phyloP scores from a whole-genome alignment of 768 basidiomycete genomes.

The Paxillus rubicundulus region DNA sequence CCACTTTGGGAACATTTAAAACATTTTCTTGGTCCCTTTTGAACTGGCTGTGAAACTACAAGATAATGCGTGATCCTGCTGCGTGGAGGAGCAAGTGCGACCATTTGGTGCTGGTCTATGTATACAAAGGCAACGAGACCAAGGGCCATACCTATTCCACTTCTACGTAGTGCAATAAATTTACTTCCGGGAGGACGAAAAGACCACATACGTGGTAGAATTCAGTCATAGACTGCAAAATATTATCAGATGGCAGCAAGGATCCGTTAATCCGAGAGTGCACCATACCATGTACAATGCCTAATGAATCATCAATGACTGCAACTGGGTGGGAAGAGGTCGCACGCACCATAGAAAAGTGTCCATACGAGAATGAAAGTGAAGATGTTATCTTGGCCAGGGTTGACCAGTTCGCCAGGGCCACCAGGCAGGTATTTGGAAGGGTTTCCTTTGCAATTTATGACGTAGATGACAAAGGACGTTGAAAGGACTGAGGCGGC shows the following conservation, averaged over 20 bases:
- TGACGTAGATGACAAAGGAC: conserved; percentile 56
- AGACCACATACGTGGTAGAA: neutral
- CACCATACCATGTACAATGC: conserved; percentile 48
- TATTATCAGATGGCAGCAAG: conserved; percentile 12
- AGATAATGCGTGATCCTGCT: conserved; percentile 6
- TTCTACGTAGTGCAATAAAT: conserved; percentile 6
- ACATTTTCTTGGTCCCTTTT: neutral
- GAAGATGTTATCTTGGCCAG: conserved; percentile 88
- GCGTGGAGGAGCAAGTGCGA: neutral
- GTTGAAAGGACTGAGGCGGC: conserved; percentile 63
- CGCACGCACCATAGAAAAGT: conserved; percentile 76
- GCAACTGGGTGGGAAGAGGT: neutral
- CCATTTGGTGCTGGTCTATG: neutral
- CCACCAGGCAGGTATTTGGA: conserved; percentile 63
- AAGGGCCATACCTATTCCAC: conserved; percentile 6
- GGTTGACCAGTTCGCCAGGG: conserved; percentile 66
- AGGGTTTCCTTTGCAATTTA: conserved; percentile 72
- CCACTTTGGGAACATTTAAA: neutral
- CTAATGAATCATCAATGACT: conserved; percentile 22
- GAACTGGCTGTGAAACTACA: neutral
- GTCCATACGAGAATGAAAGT: conserved; percentile 95
- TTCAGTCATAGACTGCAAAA: conserved; percentile 41
- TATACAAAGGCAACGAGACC: conserved; percentile 4
- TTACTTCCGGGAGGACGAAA: conserved; percentile 1
- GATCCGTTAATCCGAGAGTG: neutral